Percentiles rank a stretch among this genome's conserved stretches.
These are phyloP conservation scores for button mushroom (Agaricus bisporus) DNA, from an alignment of 768 basidiomycete species.

Conservation along the genomic window DNA sequence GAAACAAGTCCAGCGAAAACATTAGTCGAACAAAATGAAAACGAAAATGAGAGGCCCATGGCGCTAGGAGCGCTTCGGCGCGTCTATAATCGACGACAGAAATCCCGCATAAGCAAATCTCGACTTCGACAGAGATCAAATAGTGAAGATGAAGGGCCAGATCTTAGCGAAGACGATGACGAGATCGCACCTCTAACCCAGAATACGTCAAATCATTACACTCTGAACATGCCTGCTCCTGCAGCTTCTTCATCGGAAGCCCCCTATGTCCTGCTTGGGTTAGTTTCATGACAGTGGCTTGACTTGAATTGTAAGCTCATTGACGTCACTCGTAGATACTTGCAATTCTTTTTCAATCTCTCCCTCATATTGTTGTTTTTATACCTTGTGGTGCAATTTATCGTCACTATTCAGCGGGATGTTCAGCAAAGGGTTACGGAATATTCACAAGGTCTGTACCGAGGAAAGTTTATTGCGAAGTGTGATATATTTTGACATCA, in stretches of 20 bases:
- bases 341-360: constrained; percentile 93
- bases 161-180: constrained; percentile 42
- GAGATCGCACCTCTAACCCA: constrained; percentile 34
- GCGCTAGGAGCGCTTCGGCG: constrained; percentile 62
- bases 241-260: constrained; percentile 50
- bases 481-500: not conserved
- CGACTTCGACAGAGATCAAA: constrained; percentile 23
- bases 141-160: constrained; percentile 34
- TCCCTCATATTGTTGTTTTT: constrained; percentile 78
- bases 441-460: constrained; percentile 74
- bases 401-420: constrained; percentile 85
- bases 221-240: constrained; percentile 70
- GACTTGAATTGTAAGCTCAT: not conserved
- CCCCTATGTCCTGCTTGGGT: constrained; percentile 88
- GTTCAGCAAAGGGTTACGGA: constrained; percentile 84
- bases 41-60: constrained; percentile 36
- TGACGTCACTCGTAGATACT: constrained; percentile 47
- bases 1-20: constrained; percentile 55
- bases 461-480: not conserved
- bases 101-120: constrained; percentile 27
- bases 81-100: constrained; percentile 57
- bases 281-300: constrained; percentile 20
- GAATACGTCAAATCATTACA: constrained; percentile 75
- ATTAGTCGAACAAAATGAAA: constrained; percentile 26
- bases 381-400: constrained; percentile 81